Evolutionary conservation across 2,329 filamentous ascomycete genomes (phyloP), one percentile per base, ranked within the genome.

Genomic region (Aspergillus aculeatinus): DNA sequence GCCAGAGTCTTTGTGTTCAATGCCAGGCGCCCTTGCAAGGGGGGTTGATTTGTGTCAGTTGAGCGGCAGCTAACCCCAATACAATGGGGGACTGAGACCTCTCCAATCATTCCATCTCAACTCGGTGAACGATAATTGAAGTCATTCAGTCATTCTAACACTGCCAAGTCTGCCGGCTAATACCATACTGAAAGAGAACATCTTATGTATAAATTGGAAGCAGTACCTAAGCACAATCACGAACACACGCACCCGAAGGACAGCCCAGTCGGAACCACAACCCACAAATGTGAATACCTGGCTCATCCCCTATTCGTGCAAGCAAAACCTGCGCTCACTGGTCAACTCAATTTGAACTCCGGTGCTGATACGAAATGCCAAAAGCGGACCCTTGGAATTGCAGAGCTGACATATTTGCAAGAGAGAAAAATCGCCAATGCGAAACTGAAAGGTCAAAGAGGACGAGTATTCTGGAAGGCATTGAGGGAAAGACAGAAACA

Each of bases 391-490:
- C 39, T 16, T 44, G 16, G 16, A 9, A n/a, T 44, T 44, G 39
- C 39, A 44, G 16, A 44, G 16, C 6, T n/a, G 14, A 44, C 39
- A 44, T 44, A 3, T 7, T 44, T 7, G 16, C 39, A 44, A 44
- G 39, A 44, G 39, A 44, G 16, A 16, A 44, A n/a, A 6, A 44
- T 42, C 51, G 35, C 51, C 51, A 25, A 44, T 21, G 16, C 51
- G 29, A 60, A 59, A 48, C 50, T 47, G 50, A 55, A 50, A 48
- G 49, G 51, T 50, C 42, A 52, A 39, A 25, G 42, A 25, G 19
- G 58, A 58, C 27, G 16, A 35, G 19, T 47, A 14, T 47, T 44
- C 48, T 23, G 50, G 25, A 35, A 47, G n/a, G 14, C 31, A 52
- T 27, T 31, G 48, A 49, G 35, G 16, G 31, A 16, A 42, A 44